Evolutionary conservation across 768 basidiomycete genomes (phyloP), one percentile per base, ranked within the genome.

Genomic region (Clathrus columnatus): DNA sequence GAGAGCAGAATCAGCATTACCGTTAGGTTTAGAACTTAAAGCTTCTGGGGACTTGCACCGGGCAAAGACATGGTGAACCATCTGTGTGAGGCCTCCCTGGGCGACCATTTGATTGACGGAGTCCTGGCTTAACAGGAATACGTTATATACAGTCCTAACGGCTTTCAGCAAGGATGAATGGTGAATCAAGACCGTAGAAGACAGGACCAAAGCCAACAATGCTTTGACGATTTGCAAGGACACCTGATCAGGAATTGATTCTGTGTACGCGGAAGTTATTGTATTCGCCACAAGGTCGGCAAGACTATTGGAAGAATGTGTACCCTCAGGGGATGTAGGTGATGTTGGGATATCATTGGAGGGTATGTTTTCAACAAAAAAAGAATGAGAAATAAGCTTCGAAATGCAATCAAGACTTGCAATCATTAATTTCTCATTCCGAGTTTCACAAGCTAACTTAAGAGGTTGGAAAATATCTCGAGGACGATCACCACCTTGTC

Each of bases 181-280:
- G 69, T 99, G 96, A 3, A 98, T 91, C 24, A 92, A 76, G 41
- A 87, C 80, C 5, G 84, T 87, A 4, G 87, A 77, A 1, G 94
- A 97, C 47, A 99, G 75, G 27, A 98, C 84, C 48, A 98, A 73
- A 0, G 92, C 78, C 36, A 99, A 81, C 17, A 99, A 76, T 2
- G 92, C 93, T 67, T 97, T 98, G 59, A 99, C 91, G 56, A 99
- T 92, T 65, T 98, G 96, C 4, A 99, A 75, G 6, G 94, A 94
- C 36, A 98, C 92, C 5, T 91, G 70, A 62, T 95, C 91, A 1
- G 91, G 85, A 0, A 91, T 90, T 17, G 80, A 77, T 70, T 96
- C 93, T 20, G 83, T 83, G 63, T 96, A 91, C 56, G 90, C 91
- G 7, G 91, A 77, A 2, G 94, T 93, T 66, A 99, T 91, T 47